Evolutionary conservation across 2,329 filamentous ascomycete genomes (phyloP).

Genomic region (Calonectria montana): DNA sequence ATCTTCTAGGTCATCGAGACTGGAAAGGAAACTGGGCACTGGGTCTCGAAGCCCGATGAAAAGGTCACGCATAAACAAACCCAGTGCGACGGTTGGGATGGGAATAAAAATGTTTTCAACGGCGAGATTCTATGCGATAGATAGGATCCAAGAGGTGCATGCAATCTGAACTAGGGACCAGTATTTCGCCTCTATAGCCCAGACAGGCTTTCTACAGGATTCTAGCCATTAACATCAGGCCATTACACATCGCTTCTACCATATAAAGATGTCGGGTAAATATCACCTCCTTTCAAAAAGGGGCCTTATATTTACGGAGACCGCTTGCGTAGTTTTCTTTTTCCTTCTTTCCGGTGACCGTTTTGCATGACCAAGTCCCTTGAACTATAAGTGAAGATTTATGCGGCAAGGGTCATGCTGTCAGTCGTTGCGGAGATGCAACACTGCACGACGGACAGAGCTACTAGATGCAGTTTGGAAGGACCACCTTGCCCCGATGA

Average conservation of each 20-base stretch:
- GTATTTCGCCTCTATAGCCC: neutral
- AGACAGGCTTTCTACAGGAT: neutral
- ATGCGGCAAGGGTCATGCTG: neutral
- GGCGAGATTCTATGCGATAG: neutral
- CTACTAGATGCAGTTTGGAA: neutral
- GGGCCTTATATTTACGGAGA: neutral
- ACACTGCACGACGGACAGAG: slow-evolving; percentile 1
- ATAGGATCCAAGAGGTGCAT: neutral
- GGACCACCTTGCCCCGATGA: neutral
- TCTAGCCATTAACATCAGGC: neutral
- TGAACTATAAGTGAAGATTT: slow-evolving; percentile 1
- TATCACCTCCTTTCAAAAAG: neutral
- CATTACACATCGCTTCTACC: neutral
- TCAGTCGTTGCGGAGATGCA: neutral
- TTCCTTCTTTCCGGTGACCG: neutral
- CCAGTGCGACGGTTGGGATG: neutral
- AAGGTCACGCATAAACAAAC: neutral
- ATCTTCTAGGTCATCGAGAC: neutral
- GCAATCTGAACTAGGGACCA: neutral
- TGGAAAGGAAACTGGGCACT: neutral
- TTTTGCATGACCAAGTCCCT: neutral
- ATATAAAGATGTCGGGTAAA: neutral
- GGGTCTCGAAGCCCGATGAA: neutral
- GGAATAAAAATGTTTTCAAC: slow-evolving; percentile 4
- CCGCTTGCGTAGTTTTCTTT: neutral